A percentile compares a stretch with the other conserved stretches of the same genome.
Conservation (phyloP, 2,329 filamentous ascomycete genomes). For the Monosporascus ibericus region DNA sequence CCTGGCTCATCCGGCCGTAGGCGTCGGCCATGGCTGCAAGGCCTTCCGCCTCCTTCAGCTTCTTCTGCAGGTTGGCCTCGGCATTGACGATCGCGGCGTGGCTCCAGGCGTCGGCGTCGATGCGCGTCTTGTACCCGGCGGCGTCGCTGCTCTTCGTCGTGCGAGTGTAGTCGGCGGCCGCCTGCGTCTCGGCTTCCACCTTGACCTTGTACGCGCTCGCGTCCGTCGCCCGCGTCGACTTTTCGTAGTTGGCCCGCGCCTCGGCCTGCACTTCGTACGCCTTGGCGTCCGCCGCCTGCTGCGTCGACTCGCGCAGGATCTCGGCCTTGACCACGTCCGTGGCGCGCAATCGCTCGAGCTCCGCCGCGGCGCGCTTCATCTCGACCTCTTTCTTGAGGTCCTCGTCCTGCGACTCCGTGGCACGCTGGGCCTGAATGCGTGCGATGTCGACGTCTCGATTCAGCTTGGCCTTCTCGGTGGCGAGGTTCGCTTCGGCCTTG, state of each 20-base stretch:
- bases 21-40: slow-evolving; percentile 71
- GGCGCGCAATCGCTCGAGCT: slow-evolving; percentile 74
- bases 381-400: slow-evolving; percentile 76
- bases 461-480: slow-evolving; percentile 66
- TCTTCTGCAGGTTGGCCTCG: slow-evolving; percentile 49
- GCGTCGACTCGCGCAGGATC: slow-evolving; percentile 60
- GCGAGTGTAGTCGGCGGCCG: slow-evolving; percentile 42
- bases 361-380: slow-evolving; percentile 68
- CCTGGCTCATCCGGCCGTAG: slow-evolving; percentile 65
- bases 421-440: slow-evolving; percentile 65
- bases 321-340: slow-evolving; percentile 72
- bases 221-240: slow-evolving; percentile 46
- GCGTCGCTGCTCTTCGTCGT: slow-evolving; percentile 44
- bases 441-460: slow-evolving; percentile 70
- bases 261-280: slow-evolving; percentile 62
- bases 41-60: slow-evolving; percentile 72
- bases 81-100: slow-evolving; percentile 39
- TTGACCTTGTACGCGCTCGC: slow-evolving; percentile 44
- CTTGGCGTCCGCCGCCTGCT: slow-evolving; percentile 60
- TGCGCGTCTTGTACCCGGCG: slow-evolving; percentile 38
- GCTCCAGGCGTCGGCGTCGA: slow-evolving; percentile 35
- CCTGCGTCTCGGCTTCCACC: slow-evolving; percentile 37
- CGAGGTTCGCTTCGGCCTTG: slow-evolving; percentile 68
- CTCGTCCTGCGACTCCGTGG: slow-evolving; percentile 70
- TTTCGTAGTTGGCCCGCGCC: slow-evolving; percentile 49